These are phyloP conservation scores for Exobasidium rhododendri DNA, from an alignment of 1,284 basidiomycete species.

Conservation along the genomic window DNA sequence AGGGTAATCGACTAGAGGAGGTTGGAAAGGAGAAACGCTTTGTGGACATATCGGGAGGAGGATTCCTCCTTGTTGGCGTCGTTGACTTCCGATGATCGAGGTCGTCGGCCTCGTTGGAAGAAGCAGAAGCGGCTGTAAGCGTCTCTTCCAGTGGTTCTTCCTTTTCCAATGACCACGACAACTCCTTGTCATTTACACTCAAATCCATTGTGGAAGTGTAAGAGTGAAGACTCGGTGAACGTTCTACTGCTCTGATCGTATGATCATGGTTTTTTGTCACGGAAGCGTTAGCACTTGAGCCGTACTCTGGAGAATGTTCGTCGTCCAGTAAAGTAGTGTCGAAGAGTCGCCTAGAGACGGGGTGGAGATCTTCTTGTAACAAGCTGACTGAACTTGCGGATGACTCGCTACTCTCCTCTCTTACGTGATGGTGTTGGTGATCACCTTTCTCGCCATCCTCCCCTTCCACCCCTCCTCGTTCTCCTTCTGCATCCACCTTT, in stretches of 20 bases:
- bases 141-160: constrained; percentile 5
- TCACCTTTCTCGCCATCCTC: not conserved
- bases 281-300: not conserved
- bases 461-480: not conserved
- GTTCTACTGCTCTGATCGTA: not conserved
- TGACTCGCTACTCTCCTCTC: not conserved
- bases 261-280: not conserved
- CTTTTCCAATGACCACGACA: constrained; percentile 7
- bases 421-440: not conserved
- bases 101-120: not conserved
- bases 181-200: constrained; percentile 1
- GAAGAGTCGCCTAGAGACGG: constrained; percentile 5
- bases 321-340: not conserved
- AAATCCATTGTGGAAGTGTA: constrained; percentile 4
- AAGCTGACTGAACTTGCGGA: constrained; percentile 12
- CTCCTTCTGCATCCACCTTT: constrained; percentile 8
- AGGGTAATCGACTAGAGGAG: not conserved
- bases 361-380: constrained; percentile 15
- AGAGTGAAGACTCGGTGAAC: constrained; percentile 5
- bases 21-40: not conserved
- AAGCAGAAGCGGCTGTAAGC: not conserved
- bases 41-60: not conserved
- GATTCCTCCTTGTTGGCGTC: not conserved
- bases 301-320: not conserved
- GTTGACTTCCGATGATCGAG: too few species aligned